Percentiles rank a stretch among this genome's conserved stretches.
Conservation (phyloP, 1,139 yeast genomes). For the Blastobotrys malaysiensis region DNA sequence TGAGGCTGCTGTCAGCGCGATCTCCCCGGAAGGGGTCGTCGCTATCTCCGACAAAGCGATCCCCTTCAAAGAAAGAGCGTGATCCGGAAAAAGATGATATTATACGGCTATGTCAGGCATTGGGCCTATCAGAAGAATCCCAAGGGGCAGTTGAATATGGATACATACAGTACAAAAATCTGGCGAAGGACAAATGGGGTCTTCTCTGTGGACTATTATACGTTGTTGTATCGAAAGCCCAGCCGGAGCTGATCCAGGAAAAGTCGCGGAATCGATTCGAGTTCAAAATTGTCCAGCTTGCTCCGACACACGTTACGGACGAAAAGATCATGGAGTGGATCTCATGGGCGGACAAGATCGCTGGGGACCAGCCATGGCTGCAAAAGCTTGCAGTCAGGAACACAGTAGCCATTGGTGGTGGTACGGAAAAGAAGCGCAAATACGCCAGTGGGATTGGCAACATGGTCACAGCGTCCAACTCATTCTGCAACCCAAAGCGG, state of each 20-base stretch:
- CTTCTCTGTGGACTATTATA: conserved; percentile 32
- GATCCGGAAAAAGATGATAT: conserved; percentile 22
- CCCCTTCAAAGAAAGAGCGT: conserved; percentile 14
- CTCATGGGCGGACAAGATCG: conserved; percentile 30
- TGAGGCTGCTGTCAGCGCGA: conserved; percentile 1
- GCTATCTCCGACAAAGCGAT: conserved; percentile 4
- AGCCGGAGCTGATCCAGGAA: conserved; percentile 23
- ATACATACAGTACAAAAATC: conserved; percentile 27
- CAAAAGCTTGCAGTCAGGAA: conserved; percentile 17
- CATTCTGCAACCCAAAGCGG: conserved; percentile 19
- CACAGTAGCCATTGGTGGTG: conserved; percentile 23
- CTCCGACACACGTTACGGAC: neutral
- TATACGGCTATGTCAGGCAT: conserved; percentile 19
- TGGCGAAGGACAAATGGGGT: conserved; percentile 36
- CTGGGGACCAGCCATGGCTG: conserved; percentile 34
- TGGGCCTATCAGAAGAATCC: conserved; percentile 23
- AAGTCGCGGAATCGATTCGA: conserved; percentile 8
- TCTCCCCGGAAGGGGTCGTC: neutral
- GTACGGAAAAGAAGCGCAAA: conserved; percentile 6
- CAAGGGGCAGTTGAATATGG: conserved; percentile 30
- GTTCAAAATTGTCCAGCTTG: neutral
- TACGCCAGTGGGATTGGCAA: conserved; percentile 28
- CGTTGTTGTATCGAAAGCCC: conserved; percentile 30
- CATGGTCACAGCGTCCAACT: conserved; percentile 24
- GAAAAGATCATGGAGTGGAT: conserved; percentile 31